A percentile compares a stretch with the other conserved stretches of the same genome.
phyloP scores from a whole-genome alignment of 371 early-diverging fungal species.

The Rozella allomycis region DNA sequence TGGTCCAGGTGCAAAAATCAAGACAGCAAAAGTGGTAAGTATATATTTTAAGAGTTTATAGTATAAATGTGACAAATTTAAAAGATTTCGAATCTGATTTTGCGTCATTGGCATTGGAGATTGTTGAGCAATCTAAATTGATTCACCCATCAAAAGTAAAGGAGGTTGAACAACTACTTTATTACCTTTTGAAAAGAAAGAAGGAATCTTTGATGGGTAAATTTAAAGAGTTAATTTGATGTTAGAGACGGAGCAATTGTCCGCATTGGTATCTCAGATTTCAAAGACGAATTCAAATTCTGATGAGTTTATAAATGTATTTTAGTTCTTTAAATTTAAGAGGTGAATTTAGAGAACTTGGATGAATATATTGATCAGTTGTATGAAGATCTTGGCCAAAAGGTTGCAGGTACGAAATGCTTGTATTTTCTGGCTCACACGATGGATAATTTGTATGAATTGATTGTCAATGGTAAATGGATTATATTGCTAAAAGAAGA shows the following conservation, averaged over 20 bases:
- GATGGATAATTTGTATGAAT: slow-evolving; percentile 11
- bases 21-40: background rate
- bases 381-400: slow-evolving; percentile 27
- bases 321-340: no score
- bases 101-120: slow-evolving; percentile 12
- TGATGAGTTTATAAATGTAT: no score
- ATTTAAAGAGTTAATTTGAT: no score
- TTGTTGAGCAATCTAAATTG: slow-evolving; percentile 23
- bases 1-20: background rate
- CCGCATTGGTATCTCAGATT: no score
- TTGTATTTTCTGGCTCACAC: slow-evolving; percentile 13
- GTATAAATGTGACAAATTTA: background rate
- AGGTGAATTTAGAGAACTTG: slow-evolving; percentile 4
- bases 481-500: slow-evolving; percentile 6
- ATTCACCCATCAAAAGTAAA: slow-evolving; percentile 12
- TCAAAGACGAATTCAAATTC: no score
- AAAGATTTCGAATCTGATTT: slow-evolving; percentile 9
- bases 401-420: slow-evolving; percentile 15
- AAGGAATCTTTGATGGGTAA: background rate
- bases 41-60: background rate
- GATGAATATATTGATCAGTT: slow-evolving; percentile 24
- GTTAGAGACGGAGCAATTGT: no score
- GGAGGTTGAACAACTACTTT: slow-evolving; percentile 14
- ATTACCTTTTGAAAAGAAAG: slow-evolving; percentile 12
- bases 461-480: slow-evolving; percentile 12